Base-by-base conservation (phyloP, 140 eudicot genomes). In the Erigeron philadelphicus region DNA sequence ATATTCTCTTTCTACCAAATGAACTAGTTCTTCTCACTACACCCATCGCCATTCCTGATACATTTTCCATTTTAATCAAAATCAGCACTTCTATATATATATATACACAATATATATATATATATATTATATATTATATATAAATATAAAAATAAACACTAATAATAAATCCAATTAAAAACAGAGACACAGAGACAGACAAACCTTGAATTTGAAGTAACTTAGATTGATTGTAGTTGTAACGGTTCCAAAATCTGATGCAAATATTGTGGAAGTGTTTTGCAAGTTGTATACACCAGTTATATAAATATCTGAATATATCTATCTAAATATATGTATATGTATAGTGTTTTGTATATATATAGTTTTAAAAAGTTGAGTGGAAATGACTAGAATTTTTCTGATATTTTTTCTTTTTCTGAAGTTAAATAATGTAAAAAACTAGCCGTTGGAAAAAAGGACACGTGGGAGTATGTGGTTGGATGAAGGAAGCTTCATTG, bases 1-100 rank as follows among this genome's bases (percentile, higher is more conserved):
- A 68, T 60, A 85, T 77, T 75, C 95, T 82, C 71, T 87, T 87
- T 57, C 95, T 70, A 49, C 95, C 90, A 42, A 87, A 84, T 9
- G 95, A 87, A 66, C 80, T 58, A 0, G 88, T 74, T 2, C 83
- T 73, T 59, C 76, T 82, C 3, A 83, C 88, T 55, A 75, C 64
- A 61, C 84, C 90, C 48, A 80, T 71, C 59, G 38, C 65, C 69
- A 61, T 44, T 76, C 54, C 68, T 80, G 38, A 31, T 31, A 31
- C 38, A 31, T 0, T 31, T 31, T 31, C 4, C 38, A 31, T 31
- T 31, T 31, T 31, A 31, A 31, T 31, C 38, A 31, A 31, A 31
- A 31, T 31, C 38, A 31, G 38, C 3, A 2, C 38, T 31, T 31
- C 4, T 31, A 31, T 4, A 25, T 25, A 25, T 25, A 25, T 4